Base-by-base conservation (phyloP, 2,329 filamentous ascomycete species). In the Grosmannia serpens region DNA sequence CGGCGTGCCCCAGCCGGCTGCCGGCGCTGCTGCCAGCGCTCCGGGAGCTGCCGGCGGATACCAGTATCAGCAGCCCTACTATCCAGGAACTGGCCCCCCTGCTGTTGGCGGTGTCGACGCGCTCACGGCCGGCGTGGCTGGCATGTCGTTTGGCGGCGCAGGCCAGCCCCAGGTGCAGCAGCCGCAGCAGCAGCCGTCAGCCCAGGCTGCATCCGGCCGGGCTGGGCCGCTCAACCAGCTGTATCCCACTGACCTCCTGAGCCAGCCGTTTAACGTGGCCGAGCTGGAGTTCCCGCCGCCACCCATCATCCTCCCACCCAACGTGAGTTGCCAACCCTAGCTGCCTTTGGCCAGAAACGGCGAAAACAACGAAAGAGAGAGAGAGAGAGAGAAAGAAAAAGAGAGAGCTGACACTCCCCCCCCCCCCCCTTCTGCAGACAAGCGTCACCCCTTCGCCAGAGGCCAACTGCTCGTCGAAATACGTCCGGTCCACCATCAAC, bases 401-500 rank as follows among this genome's bases (percentile, higher is more conserved):
- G 9, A 33, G 9, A 8, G 20, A 26, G 22, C 44, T 50, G 31
- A 50, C 46, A 2, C 8, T 47, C 31, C 31, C 31, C 31, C 20
- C 8, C n/a, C 7, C 4, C 13, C 20, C 20, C 41, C 41, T 24
- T 62, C 64, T 27, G 15, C 35, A 95, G 90, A 85, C 88, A 56
- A 94, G 89, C 69, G 89, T 95, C 58, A 97, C 92, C 26, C 88
- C 91, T 59, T 97, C 94, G 51, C 89, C 90, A 52, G 80, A 88
- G 70, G 86, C 94, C 61, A 99, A 97, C 74, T 96, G 91, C 75
- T 84, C 90, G 58, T 83, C 91, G 27, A 95, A 95, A 77, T 99
- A 95, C 71, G 86, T 97, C 64, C 89, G 94, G 65, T 97, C 94
- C 24, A 97, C 94, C 7, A 76, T 99, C 63, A 97, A 97, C 71